phyloP scores from a whole-genome alignment of 148 eudicot genomes.

The Fagopyrum tataricum region DNA sequence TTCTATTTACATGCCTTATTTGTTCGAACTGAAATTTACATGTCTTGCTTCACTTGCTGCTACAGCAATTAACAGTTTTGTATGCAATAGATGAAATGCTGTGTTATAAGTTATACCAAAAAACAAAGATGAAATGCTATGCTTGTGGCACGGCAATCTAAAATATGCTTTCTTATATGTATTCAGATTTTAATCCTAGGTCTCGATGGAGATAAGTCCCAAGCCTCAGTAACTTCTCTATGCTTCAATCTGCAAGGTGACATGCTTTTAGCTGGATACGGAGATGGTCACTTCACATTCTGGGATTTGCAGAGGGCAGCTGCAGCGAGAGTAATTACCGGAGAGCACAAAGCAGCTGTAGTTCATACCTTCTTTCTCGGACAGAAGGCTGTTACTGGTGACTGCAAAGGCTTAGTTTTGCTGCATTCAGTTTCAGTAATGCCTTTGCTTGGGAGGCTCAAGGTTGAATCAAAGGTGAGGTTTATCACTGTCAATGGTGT shows the following conservation, averaged over 20 bases:
- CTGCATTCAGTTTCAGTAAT: conserved; percentile 51
- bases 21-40: neutral
- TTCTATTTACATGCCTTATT: neutral
- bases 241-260: conserved; percentile 92
- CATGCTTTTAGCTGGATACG: conserved; percentile 84
- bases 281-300: conserved; percentile 64
- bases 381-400: conserved; percentile 82
- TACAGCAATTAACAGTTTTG: neutral
- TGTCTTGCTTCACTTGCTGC: neutral
- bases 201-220: conserved; percentile 68
- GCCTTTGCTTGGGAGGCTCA: conserved; percentile 51
- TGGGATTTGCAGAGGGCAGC: conserved; percentile 79
- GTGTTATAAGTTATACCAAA: neutral
- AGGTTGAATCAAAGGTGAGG: conserved; percentile 51
- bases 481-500: neutral
- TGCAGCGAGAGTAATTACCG: conserved; percentile 54
- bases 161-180: conserved; percentile 3
- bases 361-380: conserved; percentile 77
- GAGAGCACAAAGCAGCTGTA: conserved; percentile 72
- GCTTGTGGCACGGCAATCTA: neutral
- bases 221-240: conserved; percentile 70
- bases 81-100: neutral
- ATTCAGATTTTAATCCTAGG: conserved; percentile 74
- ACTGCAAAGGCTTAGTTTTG: conserved; percentile 68
- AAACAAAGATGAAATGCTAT: neutral